Evolutionary conservation across 495 filamentous ascomycete species (phyloP), one percentile per base, ranked within the genome.

Genomic region (Aspergillus haitiensis): DNA sequence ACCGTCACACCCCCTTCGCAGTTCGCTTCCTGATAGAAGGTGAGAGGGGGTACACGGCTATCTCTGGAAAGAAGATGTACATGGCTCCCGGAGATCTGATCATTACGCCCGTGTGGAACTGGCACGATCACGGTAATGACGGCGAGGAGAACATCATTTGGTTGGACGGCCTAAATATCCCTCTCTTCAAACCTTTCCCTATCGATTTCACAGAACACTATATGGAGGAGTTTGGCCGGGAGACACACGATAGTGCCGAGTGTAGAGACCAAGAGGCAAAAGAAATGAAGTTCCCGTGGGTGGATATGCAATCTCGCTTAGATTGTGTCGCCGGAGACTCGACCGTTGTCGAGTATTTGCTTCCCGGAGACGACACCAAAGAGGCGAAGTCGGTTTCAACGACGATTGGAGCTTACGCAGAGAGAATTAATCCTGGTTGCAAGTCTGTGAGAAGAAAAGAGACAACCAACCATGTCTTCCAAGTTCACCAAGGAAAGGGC

Each of bases 1-100:
- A 54, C 27, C 51, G 33, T 8, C 33, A 54, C 51, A 54, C 27
- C 12, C n/a, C 51, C 51, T 54, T 54, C 27, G 51, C 51, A 10
- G 15, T 16, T 13, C 51, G 33, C 11, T 54, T 54, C 27, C 15
- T 54, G 5, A 35, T 54, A 16, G 51, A 54, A 27, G 51, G 51
- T 13, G 34, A 39, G 31, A 27, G 3, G 21, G 51, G 51, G 2
- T 54, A n/a, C 34, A 54, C 51, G 13, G 51, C 51, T 0, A 32
- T 54, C 13, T 12, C 15, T 6, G 51, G 51, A n/a, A 39, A 39
- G 13, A 40, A 32, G 34, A 54, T 54, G 51, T 32, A 16, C 27
- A 16, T 39, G 8, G 33, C 27, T 7, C 51, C n/a, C 10, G 51
- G 51, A 13, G 51, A 54, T 54, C 9, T 54, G 9, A 32, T 54